phyloP scores from a whole-genome alignment of 2,329 filamentous ascomycete genomes.

The Sporothrix brunneoviolacea region DNA sequence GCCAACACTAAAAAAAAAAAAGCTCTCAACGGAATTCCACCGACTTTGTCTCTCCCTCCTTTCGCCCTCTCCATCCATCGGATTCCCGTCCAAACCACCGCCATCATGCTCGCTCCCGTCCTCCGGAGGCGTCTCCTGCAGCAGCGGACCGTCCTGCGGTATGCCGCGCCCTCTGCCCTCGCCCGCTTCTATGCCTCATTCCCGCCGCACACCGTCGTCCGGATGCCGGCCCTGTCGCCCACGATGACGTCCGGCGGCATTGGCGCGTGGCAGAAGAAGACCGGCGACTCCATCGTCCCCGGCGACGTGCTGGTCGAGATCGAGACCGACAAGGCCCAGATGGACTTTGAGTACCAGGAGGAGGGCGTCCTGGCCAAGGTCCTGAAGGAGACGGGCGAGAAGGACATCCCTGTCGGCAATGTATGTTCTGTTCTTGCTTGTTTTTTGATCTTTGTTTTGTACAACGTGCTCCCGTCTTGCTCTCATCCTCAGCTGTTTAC shows the following conservation, averaged over 20 bases:
- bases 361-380: conserved; percentile 85
- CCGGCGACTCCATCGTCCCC: conserved; percentile 76
- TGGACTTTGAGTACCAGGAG: conserved; percentile 91
- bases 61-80: conserved; percentile 2
- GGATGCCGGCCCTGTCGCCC: conserved; percentile 95
- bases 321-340: conserved; percentile 89
- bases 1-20: conserved; percentile 2
- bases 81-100: conserved; percentile 13
- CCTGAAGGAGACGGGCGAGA: conserved; percentile 84
- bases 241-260: conserved; percentile 98
- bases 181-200: conserved; percentile 71
- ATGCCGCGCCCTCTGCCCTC: conserved; percentile 46
- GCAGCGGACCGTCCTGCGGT: conserved; percentile 43
- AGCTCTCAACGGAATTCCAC: conserved; percentile 11
- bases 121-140: conserved; percentile 57
- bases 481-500: not conserved
- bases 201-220: conserved; percentile 89
- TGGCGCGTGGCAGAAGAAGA: conserved; percentile 96
- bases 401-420: conserved; percentile 89
- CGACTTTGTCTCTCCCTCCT: not conserved
- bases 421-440: conserved; percentile 46
- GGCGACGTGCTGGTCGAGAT: conserved; percentile 93
- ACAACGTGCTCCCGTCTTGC: no score
- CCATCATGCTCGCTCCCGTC: conserved; percentile 56
- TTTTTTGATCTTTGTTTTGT: not conserved